These are phyloP conservation scores for Candida anglica DNA, from an alignment of 805 yeast genomes.

Conservation along the genomic window DNA sequence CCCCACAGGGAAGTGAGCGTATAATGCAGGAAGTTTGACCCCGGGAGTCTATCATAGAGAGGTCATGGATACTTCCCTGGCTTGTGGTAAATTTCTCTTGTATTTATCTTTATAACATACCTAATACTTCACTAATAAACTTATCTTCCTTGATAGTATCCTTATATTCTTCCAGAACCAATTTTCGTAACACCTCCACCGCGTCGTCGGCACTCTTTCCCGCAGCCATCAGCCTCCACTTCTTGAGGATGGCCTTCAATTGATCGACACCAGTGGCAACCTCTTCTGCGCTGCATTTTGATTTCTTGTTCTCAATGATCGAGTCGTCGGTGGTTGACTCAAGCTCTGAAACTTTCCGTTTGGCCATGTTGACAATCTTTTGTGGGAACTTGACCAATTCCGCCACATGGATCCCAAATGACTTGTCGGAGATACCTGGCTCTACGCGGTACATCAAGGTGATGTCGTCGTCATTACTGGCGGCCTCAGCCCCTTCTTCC, in stretches of 20 bases:
- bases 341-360: slow-evolving; percentile 84
- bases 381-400: slow-evolving; percentile 90
- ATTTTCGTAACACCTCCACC: slow-evolving; percentile 30
- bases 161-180: slow-evolving; percentile 25
- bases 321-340: slow-evolving; percentile 52
- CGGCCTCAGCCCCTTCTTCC: slow-evolving; percentile 41
- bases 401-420: slow-evolving; percentile 97
- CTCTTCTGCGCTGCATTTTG: slow-evolving; percentile 51
- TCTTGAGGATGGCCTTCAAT: slow-evolving; percentile 44
- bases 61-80: background rate
- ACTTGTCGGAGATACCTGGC: slow-evolving; percentile 91
- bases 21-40: too few relatives aligned
- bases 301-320: slow-evolving; percentile 42
- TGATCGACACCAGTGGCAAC: slow-evolving; percentile 50
- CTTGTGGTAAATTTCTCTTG: slow-evolving; percentile 1
- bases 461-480: slow-evolving; percentile 54
- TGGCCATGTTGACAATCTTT: slow-evolving; percentile 92
- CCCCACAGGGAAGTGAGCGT: too few relatives aligned
- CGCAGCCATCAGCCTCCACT: slow-evolving; percentile 50
- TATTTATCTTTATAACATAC: slow-evolving; percentile 20
- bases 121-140: slow-evolving; percentile 44
- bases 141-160: slow-evolving; percentile 25
- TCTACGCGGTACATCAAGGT: slow-evolving; percentile 92
- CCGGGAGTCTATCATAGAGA: too few relatives aligned
- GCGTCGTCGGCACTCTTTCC: slow-evolving; percentile 20